Evolutionary conservation across 2,329 filamentous ascomycete genomes (phyloP), one percentile per base, ranked within the genome.

Genomic region (Furcasterigmium sp.): DNA sequence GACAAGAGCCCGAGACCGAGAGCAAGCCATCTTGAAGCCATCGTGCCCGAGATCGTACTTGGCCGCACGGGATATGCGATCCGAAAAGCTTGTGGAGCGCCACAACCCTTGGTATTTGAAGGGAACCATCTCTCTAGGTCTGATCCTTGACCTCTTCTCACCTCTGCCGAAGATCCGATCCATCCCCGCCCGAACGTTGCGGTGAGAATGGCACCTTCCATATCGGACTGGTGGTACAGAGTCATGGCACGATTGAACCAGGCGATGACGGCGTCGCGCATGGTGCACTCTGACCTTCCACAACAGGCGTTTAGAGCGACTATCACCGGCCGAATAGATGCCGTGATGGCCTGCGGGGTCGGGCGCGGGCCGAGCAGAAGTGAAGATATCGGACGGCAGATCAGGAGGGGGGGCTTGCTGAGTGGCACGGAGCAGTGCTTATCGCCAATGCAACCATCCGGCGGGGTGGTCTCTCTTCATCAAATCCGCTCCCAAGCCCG

Each of bases 101-200:
- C 32, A 35, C 32, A 35, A 17, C 18, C n/a, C 32, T 35, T 35
- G 32, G n/a, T 35, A 35, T 35, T 35, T 35, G 32, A 35, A 35
- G n/a, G n/a, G 17, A 7, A 35, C n/a, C n/a, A 15, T 19, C 32
- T 17, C 15, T 30, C 13, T 7, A 11, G 29, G 29, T 15, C 9
- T 32, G 29, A 13, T 11, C 17, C 29, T 8, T 8, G 25, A 28
- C 25, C 25, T 32, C 29, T 15, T 13, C 29, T 4, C 13, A 15
- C n/a, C 9, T 18, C n/a, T 35, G 32, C 32, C 32, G 32, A 17
- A 5, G 5, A 17, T 35, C 32, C 15, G 32, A 18, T 6, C 17
- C 15, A 17, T 35, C 32, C 15, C 32, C 32, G 32, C 15, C 32
- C n/a, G n/a, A 15, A 15, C 17, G 32, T 17, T 15, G 32, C 32